Evolutionary conservation across 2,329 filamentous ascomycete species (phyloP), one percentile per base, ranked within the genome.

Genomic region (Fusarium sp.): DNA sequence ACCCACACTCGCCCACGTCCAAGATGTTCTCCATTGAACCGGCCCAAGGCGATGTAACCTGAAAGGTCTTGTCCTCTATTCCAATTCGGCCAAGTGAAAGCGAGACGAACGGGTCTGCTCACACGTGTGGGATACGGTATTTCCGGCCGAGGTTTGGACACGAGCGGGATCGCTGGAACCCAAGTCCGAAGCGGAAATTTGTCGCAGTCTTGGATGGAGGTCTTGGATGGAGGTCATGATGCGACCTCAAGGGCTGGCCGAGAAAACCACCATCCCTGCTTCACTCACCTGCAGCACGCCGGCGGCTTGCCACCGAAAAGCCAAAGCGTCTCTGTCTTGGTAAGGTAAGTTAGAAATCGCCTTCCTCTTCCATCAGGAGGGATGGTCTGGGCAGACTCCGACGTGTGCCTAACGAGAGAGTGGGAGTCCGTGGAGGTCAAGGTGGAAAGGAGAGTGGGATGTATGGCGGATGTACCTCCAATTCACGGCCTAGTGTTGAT

Each of bases 321-420:
- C 41, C 59, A 45, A 27, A 33, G 59, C 50, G 52, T 18, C 50
- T 37, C 18, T 37, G 24, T 16, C 50, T 31, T 41, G 35, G 9
- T 61, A n/a, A 45, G 39, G 16, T 48, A 27, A 27, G 24, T 33
- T 27, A 52, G 48, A 11, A 61, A 35, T 48, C 29, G 29, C 41
- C 59, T 62, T 45, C 43, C 59, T 35, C 31, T 61, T 41, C 8
- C 22, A 57, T 37, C 16, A 39, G 35, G 14, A 58, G 57, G 22
- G 22, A 45, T 56, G 22, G 39, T 59, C 33, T 70, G 64, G 56
- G 50, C 37, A 67, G 64, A 67, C 70, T 67, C 70, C 68, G 59
- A 68, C 31, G 66, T 68, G 71, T 69, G 68, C 64, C 59, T 69
- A 71, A 75, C 63, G 57, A 68, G 33, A 37, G 61, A 64, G 57